Conservation (phyloP, 75 land plant species). For the Sequoiadendron giganteum region DNA sequence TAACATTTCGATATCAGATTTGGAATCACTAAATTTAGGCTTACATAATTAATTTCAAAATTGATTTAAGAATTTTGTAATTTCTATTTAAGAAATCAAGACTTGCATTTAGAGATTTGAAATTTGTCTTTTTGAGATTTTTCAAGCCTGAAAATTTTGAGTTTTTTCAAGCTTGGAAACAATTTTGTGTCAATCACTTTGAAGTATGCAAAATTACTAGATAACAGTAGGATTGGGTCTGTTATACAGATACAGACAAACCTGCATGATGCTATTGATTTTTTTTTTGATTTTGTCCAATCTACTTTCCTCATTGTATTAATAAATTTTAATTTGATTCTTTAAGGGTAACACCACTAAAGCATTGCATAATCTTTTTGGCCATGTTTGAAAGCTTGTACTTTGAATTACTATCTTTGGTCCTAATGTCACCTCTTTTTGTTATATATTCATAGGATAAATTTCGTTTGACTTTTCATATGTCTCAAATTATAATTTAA, state of each 20-base stretch:
- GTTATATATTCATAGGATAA: not conserved
- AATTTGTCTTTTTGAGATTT: too few species aligned
- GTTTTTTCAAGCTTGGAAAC: not conserved
- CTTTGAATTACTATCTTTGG: not conserved
- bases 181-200: not conserved
- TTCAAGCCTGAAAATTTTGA: too few species aligned
- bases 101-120: not conserved
- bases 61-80: not conserved
- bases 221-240: not conserved
- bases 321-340: not conserved
- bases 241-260: not conserved
- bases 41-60: not conserved
- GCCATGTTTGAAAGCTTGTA: not conserved
- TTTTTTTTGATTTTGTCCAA: not conserved
- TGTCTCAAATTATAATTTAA: not conserved
- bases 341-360: not conserved
- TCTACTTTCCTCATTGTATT: not conserved
- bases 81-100: not conserved
- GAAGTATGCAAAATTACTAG: not conserved
- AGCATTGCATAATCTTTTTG: not conserved
- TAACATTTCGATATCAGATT: not conserved
- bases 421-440: not conserved
- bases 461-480: not conserved
- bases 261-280: not conserved
- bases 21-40: not conserved